Conservation (phyloP, 768 basidiomycete species). For the Lactarius sp. region DNA sequence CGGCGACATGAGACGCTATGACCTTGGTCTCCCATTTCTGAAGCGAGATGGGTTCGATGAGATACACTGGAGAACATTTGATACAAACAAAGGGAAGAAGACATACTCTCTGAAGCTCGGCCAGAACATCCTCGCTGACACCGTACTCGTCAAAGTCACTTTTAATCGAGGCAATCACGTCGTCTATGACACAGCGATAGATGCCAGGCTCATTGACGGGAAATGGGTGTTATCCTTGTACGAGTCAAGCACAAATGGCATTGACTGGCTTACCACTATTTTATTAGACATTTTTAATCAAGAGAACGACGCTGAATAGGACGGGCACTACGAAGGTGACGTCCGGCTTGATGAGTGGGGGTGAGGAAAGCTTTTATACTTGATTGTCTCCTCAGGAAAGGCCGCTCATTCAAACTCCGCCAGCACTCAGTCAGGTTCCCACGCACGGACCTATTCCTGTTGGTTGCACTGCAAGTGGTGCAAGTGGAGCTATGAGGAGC, state of each 20-base stretch:
- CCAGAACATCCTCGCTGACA: constrained; percentile 81
- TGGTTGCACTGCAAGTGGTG: too few species aligned
- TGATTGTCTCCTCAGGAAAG: constrained; percentile 36
- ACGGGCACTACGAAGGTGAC: constrained; percentile 30
- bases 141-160: constrained; percentile 97
- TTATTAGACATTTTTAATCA: constrained; percentile 83
- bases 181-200: constrained; percentile 95
- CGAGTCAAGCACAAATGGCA: constrained; percentile 52
- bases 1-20: constrained; percentile 89
- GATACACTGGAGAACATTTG: constrained; percentile 20
- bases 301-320: constrained; percentile 30
- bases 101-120: constrained; percentile 84
- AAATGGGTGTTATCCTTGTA: constrained; percentile 48
- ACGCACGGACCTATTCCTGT: constrained; percentile 45
- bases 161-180: constrained; percentile 84
- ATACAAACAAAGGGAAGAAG: constrained; percentile 28
- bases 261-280: constrained; percentile 92
- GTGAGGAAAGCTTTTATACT: constrained; percentile 38
- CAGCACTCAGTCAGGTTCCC: constrained; percentile 34
- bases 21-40: constrained; percentile 98
- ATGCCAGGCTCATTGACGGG: constrained; percentile 69
- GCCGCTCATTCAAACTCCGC: constrained; percentile 44
- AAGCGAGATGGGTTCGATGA: constrained; percentile 12
- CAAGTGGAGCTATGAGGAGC: neutral
- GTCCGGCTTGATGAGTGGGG: constrained; percentile 35